Conservation (phyloP, 306 rosid species). For the Aeschynomene evenia region DNA sequence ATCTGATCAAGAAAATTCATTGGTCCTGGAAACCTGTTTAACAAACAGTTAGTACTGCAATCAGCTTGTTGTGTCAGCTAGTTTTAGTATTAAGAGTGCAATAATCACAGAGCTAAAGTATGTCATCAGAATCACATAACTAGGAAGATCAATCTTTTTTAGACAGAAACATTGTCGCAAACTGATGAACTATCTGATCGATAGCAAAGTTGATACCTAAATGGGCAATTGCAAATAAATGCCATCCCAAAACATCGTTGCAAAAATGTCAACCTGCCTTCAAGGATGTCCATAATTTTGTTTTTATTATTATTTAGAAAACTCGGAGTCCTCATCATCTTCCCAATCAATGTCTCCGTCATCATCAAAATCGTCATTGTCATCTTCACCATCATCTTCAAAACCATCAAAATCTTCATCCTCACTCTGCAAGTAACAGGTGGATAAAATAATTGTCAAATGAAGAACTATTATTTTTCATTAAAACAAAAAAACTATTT, state of each 20-base stretch:
- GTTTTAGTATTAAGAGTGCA: not conserved
- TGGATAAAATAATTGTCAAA: conserved; percentile 1
- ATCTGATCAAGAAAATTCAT: not conserved
- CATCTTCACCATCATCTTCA: conserved; percentile 34
- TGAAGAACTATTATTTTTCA: not conserved
- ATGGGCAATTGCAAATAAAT: conserved; percentile 18
- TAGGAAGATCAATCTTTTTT: not conserved
- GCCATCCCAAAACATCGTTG: conserved; percentile 12
- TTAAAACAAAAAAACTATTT: not conserved
- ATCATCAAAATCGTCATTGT: not conserved
- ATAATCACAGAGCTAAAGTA: not conserved
- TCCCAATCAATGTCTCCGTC: conserved; percentile 39
- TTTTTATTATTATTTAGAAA: conserved; percentile 19
- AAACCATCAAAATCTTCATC: conserved; percentile 50
- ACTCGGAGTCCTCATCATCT: conserved; percentile 33
- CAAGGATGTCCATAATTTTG: conserved; percentile 24
- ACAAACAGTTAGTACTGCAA: not conserved
- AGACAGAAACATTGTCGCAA: not conserved
- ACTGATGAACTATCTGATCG: conserved; percentile 17
- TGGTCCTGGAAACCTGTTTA: not conserved
- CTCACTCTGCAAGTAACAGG: conserved; percentile 53
- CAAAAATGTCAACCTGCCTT: conserved; percentile 33
- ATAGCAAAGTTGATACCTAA: conserved; percentile 27
- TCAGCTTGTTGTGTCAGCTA: not conserved
- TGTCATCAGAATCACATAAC: conserved; percentile 3